Conservation (phyloP, 108 stramenopile species). For the Fistulifera pelliculosa region DNA sequence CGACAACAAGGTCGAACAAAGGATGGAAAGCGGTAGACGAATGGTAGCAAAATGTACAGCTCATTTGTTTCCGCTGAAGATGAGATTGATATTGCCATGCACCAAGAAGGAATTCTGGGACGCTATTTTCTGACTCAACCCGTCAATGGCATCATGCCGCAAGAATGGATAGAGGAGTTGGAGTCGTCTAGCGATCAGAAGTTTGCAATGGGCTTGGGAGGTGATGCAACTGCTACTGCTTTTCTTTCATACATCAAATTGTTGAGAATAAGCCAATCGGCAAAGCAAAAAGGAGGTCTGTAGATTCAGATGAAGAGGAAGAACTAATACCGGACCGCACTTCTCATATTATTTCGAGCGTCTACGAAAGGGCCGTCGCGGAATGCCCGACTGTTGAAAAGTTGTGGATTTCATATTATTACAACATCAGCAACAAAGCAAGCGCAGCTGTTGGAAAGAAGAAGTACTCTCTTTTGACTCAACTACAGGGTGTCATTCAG, state of each 20-base stretch:
- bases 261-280: conserved; percentile 16
- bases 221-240: conserved; percentile 32
- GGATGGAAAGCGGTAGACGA: conserved; percentile 33
- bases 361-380: conserved; percentile 70
- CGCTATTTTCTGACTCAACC: conserved; percentile 1
- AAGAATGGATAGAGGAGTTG: not conserved
- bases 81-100: conserved; percentile 67
- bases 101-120: conserved; percentile 34
- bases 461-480: not conserved
- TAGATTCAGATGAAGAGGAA: conserved; percentile 6
- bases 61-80: conserved; percentile 44
- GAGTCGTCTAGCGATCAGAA: conserved; percentile 1
- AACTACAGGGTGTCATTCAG: conserved; percentile 39
- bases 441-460: not conserved
- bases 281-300: conserved; percentile 11
- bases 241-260: conserved; percentile 44
- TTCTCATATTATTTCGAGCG: conserved; percentile 13
- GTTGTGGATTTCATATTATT: conserved; percentile 65
- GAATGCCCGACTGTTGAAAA: conserved; percentile 83
- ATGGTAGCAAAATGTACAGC: conserved; percentile 26
- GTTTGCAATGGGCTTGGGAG: conserved; percentile 62
- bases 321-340: conserved; percentile 2
- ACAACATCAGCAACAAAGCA: conserved; percentile 21
- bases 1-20: not conserved
- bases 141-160: not conserved